Conservation (phyloP, 2,329 filamentous ascomycete genomes). For the Stagonosporopsis rhizophila region DNA sequence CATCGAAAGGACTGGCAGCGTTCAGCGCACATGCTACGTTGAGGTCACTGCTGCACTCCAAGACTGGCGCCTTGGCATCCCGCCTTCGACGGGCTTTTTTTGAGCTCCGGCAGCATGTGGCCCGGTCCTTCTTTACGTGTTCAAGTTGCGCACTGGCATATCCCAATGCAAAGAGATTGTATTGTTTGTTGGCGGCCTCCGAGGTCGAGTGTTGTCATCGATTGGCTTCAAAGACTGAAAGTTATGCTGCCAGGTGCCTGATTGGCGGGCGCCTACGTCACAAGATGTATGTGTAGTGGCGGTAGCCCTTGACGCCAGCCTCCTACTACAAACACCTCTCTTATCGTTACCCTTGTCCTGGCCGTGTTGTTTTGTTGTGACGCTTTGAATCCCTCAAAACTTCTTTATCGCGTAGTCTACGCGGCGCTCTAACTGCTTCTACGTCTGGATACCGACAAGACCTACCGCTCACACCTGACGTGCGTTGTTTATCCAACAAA, state of each 20-base stretch:
- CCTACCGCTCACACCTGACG: background rate
- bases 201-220: background rate
- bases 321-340: constrained; percentile 17
- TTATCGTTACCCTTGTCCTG: constrained; percentile 2
- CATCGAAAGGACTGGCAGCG: constrained; percentile 38
- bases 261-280: constrained; percentile 42
- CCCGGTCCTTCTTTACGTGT: background rate
- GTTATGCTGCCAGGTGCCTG: constrained; percentile 16
- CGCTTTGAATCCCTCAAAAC: background rate
- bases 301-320: constrained; percentile 27
- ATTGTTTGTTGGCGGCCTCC: background rate
- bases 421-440: background rate
- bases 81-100: background rate
- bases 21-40: constrained; percentile 7
- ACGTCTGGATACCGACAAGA: background rate
- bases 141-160: background rate
- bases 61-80: constrained; percentile 36
- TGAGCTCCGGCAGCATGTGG: constrained; percentile 11
- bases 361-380: background rate
- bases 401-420: background rate
- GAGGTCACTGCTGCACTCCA: constrained; percentile 29
- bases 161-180: background rate
- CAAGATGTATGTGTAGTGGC: constrained; percentile 29
- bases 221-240: background rate
- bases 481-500: background rate